Conservation (phyloP, 2,329 filamentous ascomycete species). For the Septoria petroselini region DNA sequence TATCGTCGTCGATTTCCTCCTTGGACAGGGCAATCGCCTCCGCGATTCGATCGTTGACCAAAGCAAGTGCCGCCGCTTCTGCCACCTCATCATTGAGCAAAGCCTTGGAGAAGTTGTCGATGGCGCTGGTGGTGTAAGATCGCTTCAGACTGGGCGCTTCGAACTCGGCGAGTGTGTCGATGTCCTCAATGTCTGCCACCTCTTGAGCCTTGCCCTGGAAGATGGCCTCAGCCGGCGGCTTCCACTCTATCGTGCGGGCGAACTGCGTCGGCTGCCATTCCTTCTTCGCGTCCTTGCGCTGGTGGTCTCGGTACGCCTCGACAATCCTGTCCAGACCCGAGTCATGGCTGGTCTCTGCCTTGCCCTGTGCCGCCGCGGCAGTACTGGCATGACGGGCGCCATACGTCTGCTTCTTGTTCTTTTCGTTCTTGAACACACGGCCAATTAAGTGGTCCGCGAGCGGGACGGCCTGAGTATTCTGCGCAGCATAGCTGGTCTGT, state of each 20-base stretch:
- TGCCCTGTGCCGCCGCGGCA: conserved; percentile 37
- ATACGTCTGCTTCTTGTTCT: conserved; percentile 33
- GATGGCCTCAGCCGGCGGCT: conserved; percentile 48
- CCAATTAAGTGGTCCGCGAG: conserved; percentile 51
- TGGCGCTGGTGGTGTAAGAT: conserved; percentile 53
- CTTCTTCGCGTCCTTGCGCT: conserved; percentile 70
- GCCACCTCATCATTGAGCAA: conserved; percentile 49
- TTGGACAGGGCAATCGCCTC: conserved; percentile 67
- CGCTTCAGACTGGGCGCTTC: conserved; percentile 42
- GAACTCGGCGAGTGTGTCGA: conserved; percentile 34
- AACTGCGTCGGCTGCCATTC: conserved; percentile 85
- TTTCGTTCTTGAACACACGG: conserved; percentile 46
- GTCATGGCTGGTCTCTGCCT: conserved; percentile 37
- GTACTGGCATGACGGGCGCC: conserved; percentile 38
- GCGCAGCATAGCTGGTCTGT: conserved; percentile 74
- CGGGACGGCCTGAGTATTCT: conserved; percentile 55
- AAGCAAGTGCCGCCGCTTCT: conserved; percentile 62
- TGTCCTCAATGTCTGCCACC: conserved; percentile 40
- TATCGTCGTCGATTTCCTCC: conserved; percentile 46
- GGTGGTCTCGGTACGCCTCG: conserved; percentile 79
- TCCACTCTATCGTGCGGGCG: conserved; percentile 85
- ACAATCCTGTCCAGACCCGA: conserved; percentile 82
- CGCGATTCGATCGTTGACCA: conserved; percentile 80
- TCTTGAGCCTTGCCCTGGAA: conserved; percentile 41
- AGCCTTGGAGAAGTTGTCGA: conserved; percentile 59